Evolutionary conservation across 2,329 filamentous ascomycete genomes (phyloP).

Genomic region (Aspergillus vadensis): DNA sequence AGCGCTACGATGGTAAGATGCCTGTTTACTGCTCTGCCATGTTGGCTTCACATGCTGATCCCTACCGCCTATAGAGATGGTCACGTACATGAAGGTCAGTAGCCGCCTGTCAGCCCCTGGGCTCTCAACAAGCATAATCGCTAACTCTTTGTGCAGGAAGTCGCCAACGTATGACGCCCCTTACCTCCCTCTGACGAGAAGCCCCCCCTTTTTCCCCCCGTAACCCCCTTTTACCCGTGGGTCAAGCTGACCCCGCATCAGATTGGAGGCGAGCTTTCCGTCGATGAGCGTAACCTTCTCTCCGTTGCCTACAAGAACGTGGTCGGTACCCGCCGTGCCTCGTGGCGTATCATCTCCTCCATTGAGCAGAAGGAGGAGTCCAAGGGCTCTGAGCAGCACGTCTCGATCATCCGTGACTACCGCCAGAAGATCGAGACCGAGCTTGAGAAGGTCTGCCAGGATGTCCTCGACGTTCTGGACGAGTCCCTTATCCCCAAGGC

Average conservation of each 20-base stretch:
- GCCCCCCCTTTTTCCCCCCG: slow-evolving; percentile 11
- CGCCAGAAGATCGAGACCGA: slow-evolving; percentile 97
- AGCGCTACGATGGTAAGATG: slow-evolving; percentile 90
- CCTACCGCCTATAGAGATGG: slow-evolving; percentile 70
- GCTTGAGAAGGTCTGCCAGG: slow-evolving; percentile 97
- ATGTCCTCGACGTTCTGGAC: slow-evolving; percentile 93
- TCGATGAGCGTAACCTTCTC: slow-evolving; percentile 84
- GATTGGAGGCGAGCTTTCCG: slow-evolving; percentile 68
- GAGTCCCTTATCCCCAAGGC: slow-evolving; percentile 92
- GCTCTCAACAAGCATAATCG: slow-evolving; percentile 26
- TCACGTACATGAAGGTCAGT: slow-evolving; percentile 93
- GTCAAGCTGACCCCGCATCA: slow-evolving; percentile 35
- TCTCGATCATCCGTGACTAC: slow-evolving; percentile 91
- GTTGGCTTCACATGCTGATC: slow-evolving; percentile 28
- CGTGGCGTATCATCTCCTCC: slow-evolving; percentile 98
- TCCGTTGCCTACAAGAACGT: slow-evolving; percentile 99
- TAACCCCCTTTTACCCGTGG: slow-evolving; percentile 11
- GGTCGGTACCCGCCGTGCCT: slow-evolving; percentile 94
- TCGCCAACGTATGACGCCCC: slow-evolving; percentile 72
- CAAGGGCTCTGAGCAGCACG: slow-evolving; percentile 95
- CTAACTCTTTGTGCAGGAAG: slow-evolving; percentile 64
- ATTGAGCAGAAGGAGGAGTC: slow-evolving; percentile 99
- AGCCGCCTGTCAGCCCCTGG: slow-evolving; percentile 11
- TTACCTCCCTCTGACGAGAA: slow-evolving; percentile 6
- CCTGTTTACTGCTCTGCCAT: neutral